Evolutionary conservation across 2,329 filamentous ascomycete species (phyloP).

Genomic region (Epichloe sylvatica): DNA sequence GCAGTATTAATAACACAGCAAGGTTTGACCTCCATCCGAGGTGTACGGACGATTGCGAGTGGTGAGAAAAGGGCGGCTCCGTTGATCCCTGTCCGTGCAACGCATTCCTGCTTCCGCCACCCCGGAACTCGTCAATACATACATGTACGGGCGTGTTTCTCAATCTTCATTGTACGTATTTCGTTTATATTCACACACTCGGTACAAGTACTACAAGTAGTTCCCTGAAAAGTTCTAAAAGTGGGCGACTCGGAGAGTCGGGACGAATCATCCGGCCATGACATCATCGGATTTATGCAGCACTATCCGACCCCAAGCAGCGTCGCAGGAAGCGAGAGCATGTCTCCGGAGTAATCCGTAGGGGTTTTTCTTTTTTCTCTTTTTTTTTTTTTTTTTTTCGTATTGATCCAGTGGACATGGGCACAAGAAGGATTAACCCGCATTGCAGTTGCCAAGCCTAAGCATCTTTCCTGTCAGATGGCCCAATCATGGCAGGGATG

Average conservation of each 20-base stretch:
- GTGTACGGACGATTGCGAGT: neutral
- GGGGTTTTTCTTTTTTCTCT: neutral
- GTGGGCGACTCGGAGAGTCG: too few species aligned
- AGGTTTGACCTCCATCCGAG: neutral
- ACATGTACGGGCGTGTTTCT: neutral
- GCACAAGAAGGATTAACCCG: neutral
- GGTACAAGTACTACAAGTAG: too few species aligned
- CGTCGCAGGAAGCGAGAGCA: neutral
- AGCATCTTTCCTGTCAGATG: neutral
- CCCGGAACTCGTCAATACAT: conserved; percentile 1
- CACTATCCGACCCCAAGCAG: too few species aligned
- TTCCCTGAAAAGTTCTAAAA: too few species aligned
- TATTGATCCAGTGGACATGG: neutral
- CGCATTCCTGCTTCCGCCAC: conserved; percentile 1
- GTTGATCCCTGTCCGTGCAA: neutral
- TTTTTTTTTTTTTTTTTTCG: neutral
- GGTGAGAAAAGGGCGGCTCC: neutral
- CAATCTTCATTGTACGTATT: too few species aligned
- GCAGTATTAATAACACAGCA: too few species aligned
- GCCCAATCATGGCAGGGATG: neutral
- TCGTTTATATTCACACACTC: too few species aligned
- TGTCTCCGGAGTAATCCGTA: neutral
- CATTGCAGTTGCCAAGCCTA: neutral
- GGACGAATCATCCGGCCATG: too few species aligned
- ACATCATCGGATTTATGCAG: too few species aligned